Evolutionary conservation across 2,329 filamentous ascomycete genomes (phyloP).

Genomic region (Aspergillus sp.): DNA sequence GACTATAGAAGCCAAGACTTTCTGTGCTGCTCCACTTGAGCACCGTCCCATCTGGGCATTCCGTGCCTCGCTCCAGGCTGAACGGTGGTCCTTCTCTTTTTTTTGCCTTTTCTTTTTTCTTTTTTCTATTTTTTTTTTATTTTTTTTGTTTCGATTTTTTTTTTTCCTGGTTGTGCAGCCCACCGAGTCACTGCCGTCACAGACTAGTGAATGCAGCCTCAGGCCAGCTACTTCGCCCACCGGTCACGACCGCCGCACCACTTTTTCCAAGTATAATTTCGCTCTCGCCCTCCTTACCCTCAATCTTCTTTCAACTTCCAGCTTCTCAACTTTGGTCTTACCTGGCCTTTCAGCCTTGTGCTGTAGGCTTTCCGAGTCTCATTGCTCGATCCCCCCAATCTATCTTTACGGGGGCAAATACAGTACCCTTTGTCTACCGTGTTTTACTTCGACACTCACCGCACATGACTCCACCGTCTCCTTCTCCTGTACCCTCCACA

Average conservation of each 20-base stretch:
- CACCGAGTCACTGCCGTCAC: conserved; percentile 21
- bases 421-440: conserved; percentile 23
- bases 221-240: conserved; percentile 17
- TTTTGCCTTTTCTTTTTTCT: conserved; percentile 10
- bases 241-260: conserved; percentile 17
- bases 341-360: conserved; percentile 26
- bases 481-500: conserved; percentile 45
- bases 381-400: conserved; percentile 8
- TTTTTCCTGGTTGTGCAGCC: conserved; percentile 8
- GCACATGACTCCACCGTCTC: conserved; percentile 44
- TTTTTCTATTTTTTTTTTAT: conserved; percentile 4
- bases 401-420: conserved; percentile 23
- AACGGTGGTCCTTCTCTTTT: conserved; percentile 10
- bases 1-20: conserved; percentile 15
- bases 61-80: conserved; percentile 15
- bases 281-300: conserved; percentile 8
- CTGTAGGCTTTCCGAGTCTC: conserved; percentile 21
- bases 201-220: conserved; percentile 18
- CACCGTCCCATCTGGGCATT: conserved; percentile 25
- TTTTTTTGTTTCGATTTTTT: conserved; percentile 9
- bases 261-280: conserved; percentile 17
- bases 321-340: conserved; percentile 10
- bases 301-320: conserved; percentile 8
- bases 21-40: conserved; percentile 20
- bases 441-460: conserved; percentile 21